These are phyloP conservation scores for Mucor irregularis DNA, from an alignment of 371 early-diverging fungal species.

Conservation along the genomic window DNA sequence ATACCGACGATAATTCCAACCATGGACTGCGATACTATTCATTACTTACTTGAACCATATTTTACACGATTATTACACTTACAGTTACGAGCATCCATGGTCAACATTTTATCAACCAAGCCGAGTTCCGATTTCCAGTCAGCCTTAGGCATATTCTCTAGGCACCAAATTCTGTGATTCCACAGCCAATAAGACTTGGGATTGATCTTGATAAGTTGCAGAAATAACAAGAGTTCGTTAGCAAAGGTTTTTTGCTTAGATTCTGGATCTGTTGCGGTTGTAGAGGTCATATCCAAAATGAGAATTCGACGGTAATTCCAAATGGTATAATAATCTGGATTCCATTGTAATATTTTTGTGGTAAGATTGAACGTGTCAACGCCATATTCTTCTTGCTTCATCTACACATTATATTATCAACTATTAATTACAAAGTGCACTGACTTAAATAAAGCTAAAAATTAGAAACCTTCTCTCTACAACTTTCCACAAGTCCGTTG, in stretches of 20 bases:
- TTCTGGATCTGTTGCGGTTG: neutral
- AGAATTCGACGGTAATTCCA: conserved; percentile 88
- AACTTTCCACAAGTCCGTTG: conserved; percentile 41
- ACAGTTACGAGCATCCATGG: conserved; percentile 92
- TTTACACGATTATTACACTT: conserved; percentile 27
- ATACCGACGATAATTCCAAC: conserved; percentile 92
- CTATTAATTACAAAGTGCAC: neutral
- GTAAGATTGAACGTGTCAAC: conserved; percentile 66
- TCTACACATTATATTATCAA: conserved; percentile 10
- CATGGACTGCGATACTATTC: conserved; percentile 71
- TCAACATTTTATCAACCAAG: conserved; percentile 76
- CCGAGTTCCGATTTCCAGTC: conserved; percentile 80
- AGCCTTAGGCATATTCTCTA: conserved; percentile 72
- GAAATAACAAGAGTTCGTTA: conserved; percentile 66
- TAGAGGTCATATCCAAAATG: conserved; percentile 18
- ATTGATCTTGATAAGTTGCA: conserved; percentile 64
- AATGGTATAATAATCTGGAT: conserved; percentile 89
- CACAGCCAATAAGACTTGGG: conserved; percentile 94
- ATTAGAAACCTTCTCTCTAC: conserved; percentile 27
- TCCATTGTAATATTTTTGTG: conserved; percentile 68
- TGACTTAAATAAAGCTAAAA: neutral
- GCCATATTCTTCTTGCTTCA: conserved; percentile 34
- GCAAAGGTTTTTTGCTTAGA: conserved; percentile 39
- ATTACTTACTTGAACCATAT: neutral
- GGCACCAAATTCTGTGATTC: conserved; percentile 93